Evolutionary conservation across 2,329 filamentous ascomycete genomes (phyloP), one percentile per base, ranked within the genome.

Genomic region (Cercospora brassicicola): DNA sequence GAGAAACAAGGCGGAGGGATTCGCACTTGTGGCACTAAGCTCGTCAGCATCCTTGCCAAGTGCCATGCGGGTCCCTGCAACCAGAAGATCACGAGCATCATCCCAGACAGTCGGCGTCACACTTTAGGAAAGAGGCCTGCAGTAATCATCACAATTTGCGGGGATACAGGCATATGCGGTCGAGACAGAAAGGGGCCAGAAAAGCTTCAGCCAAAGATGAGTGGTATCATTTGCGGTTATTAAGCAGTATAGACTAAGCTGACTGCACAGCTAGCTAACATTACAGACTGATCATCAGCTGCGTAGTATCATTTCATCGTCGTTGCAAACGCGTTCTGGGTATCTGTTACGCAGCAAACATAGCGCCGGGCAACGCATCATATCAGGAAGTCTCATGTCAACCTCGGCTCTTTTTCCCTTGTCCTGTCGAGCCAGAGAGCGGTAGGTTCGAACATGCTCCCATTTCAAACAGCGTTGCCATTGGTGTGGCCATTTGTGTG

Each of bases 401-500:
- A 28, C 23, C 20, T 26, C 10, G 15, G 20, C 51, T 55, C 51
- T 55, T 55, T 55, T 20, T 5, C 5, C 51, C 20, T 55, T 55
- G 51, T 55, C 11, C 51, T 55, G 51, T 55, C 51, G 51, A 26
- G 51, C 51, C 51, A 55, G 51, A 9, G 51, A 26, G 28, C 51
- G 51, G 9, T 30, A 3, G 2, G 5, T 55, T 4, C 5, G 15
- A 18, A 3, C 2, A 18, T n/a, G 28, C 53, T 18, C 33, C 3
- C 31, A 42, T 39, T 10, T 45, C 30, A 61, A 28, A 61, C 59
- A 28, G 61, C 23, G 39, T 39, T 59, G 36, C 62, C 66, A 53
- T 59, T 67, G 63, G 66, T 67, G 59, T 39, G 20, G 59, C 66
- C 71, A 61, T 69, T 71, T 59, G 72, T 67, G 59, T 39, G 20